Base-by-base conservation (phyloP, 495 filamentous ascomycete genomes). In the Daldinia decipiens region DNA sequence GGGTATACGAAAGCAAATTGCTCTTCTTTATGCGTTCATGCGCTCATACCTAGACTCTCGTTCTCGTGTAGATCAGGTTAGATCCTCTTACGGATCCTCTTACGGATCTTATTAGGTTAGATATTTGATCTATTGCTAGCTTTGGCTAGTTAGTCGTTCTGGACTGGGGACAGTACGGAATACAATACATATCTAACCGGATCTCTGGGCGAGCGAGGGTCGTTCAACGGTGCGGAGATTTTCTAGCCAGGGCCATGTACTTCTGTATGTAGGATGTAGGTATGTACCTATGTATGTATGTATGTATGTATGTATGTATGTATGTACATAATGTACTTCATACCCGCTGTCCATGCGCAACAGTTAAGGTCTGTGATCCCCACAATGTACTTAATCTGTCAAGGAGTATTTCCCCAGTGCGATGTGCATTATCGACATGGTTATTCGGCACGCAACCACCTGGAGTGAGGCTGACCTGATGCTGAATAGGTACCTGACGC, bases 21-120 rank as follows among this genome's bases (percentile, higher is more conserved):
- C 51, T 62, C 58, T 64, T 63, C 19, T 57, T 74, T 65, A 74
- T 74, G 71, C 71, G 67, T 74, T 70, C 66, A 74, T 74, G 71
- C 71, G 71, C 45, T 12, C 26, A 36, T 59, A 58, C 40, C 58
- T 69, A 39, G 54, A 55, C 60, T 63, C 53, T 45, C 40, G 39
- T 47, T 63, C 53, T 45, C 40, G 39, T 47, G 67, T 52, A 67
- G 67, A 74, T 74, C 71, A 69, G 63, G 67, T 67, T 70, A 73
- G 62, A 73, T 73, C 67, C 59, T 29, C 61, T 36, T 32, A 56
- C 9, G 59, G 59, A 63, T 56, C 64, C 67, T 59, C 61, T 36
- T 32, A 56, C 9, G 59, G 59, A 63, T 56, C 64, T 72, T 59
- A n/a, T n/a, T n/a, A n/a, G n/a, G 62, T 61, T 71, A 59, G 43